These are phyloP conservation scores for Podila minutissima DNA, from an alignment of 192 early-diverging fungal species.

Conservation along the genomic window DNA sequence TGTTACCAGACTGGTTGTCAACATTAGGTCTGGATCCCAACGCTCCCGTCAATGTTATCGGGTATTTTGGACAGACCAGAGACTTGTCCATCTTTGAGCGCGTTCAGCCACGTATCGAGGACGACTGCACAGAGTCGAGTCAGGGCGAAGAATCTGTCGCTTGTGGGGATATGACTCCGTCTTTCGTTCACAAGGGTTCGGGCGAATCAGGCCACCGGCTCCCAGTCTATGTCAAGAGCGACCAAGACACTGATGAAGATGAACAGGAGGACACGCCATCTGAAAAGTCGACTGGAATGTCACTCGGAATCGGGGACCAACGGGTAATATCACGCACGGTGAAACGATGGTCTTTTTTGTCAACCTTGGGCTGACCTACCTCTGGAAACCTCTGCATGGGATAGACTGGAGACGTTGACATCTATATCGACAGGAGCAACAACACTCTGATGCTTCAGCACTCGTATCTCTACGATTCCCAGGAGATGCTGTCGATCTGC, in stretches of 20 bases:
- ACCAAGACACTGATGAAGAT: background rate
- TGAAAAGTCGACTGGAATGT: background rate
- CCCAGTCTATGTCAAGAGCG: background rate
- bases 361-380: background rate
- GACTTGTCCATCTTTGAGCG: conserved; percentile 32
- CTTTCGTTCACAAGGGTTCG: background rate
- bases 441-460: conserved; percentile 39
- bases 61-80: conserved; percentile 30
- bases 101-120: background rate
- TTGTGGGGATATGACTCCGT: background rate
- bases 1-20: conserved; percentile 19
- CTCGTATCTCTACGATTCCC: conserved; percentile 23
- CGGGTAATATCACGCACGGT: background rate
- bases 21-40: conserved; percentile 17
- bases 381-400: background rate
- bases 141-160: background rate
- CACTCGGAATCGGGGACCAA: background rate
- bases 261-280: background rate
- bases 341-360: background rate
- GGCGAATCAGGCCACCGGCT: background rate
- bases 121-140: background rate
- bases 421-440: conserved; percentile 20
- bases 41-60: conserved; percentile 19
- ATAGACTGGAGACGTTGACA: conserved; percentile 37
- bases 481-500: conserved; percentile 32